phyloP scores from a whole-genome alignment of 164 flowering plant genomes.

The Tetrastigma voinierianum region DNA sequence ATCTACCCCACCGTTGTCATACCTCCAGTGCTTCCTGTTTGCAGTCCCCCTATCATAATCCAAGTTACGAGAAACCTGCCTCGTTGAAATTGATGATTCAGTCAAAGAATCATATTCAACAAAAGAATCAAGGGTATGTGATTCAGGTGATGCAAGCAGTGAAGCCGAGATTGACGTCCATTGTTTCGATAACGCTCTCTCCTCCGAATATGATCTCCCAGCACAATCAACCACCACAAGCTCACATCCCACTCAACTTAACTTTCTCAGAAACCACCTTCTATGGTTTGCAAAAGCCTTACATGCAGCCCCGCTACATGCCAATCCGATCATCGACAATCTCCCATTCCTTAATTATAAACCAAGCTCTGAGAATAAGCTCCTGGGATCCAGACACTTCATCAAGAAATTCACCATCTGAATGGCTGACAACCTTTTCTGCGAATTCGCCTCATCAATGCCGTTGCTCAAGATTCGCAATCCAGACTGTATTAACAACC shows the following conservation, averaged over 20 bases:
- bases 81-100: slow-evolving; percentile 64
- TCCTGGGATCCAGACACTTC: slow-evolving; percentile 76
- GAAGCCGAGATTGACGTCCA: slow-evolving; percentile 45
- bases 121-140: slow-evolving; percentile 71
- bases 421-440: slow-evolving; percentile 73
- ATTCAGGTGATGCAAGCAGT: slow-evolving; percentile 70
- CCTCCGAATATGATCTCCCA: slow-evolving; percentile 20
- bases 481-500: slow-evolving; percentile 69
- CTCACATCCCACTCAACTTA: slow-evolving; percentile 37
- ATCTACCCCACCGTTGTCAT: slow-evolving; percentile 77
- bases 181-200: slow-evolving; percentile 21
- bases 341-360: slow-evolving; percentile 76
- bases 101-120: slow-evolving; percentile 45
- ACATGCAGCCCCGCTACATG: slow-evolving; percentile 84
- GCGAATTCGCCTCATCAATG: slow-evolving; percentile 61
- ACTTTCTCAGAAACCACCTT: slow-evolving; percentile 42
- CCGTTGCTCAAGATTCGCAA: slow-evolving; percentile 60
- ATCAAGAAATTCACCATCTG: slow-evolving; percentile 87
- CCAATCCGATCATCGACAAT: slow-evolving; percentile 78
- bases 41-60: slow-evolving; percentile 42
- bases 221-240: slow-evolving; percentile 33
- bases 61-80: slow-evolving; percentile 33
- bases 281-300: slow-evolving; percentile 82
- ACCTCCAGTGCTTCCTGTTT: slow-evolving; percentile 69
- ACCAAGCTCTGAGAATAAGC: slow-evolving; percentile 66